A percentile compares a stretch with the other conserved stretches of the same genome.
Conservation (phyloP, 192 early-diverging fungal species). For the Linnemannia exigua region DNA sequence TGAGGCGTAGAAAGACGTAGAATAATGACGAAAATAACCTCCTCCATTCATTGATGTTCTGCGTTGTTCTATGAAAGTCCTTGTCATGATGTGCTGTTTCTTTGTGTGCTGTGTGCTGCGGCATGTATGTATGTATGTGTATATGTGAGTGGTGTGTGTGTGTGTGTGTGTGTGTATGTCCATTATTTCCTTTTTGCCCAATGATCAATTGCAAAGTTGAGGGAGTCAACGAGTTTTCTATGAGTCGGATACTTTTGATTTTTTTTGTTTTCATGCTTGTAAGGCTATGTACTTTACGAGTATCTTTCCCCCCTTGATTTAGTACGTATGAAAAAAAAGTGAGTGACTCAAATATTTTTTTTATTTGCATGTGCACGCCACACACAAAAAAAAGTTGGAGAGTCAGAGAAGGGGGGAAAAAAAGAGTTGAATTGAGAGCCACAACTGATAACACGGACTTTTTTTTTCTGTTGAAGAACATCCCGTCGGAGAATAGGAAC, state of each 20-base stretch:
- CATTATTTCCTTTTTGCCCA: too few relatives aligned
- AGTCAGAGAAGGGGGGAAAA: not conserved
- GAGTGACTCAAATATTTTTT: constrained; percentile 13
- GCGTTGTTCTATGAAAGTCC: too few relatives aligned
- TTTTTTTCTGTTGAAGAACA: not conserved
- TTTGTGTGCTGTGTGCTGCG: too few relatives aligned
- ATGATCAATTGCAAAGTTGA: too few relatives aligned
- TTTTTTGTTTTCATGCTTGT: not conserved
- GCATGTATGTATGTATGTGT: too few relatives aligned
- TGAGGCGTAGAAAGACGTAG: too few relatives aligned
- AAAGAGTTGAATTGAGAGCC: not conserved
- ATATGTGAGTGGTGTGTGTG: too few relatives aligned
- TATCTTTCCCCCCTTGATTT: not conserved
- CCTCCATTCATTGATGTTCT: too few relatives aligned
- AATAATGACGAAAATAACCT: too few relatives aligned
- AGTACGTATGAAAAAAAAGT: not conserved
- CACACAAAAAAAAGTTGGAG: not conserved
- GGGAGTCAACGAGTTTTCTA: not conserved
- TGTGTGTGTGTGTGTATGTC: too few relatives aligned
- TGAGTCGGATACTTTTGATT: too few relatives aligned
- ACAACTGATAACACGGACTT: not conserved
- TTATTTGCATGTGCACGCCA: constrained; percentile 8
- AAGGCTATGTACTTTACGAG: not conserved
- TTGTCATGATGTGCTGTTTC: too few relatives aligned
- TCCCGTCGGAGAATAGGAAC: not conserved